A percentile compares a stretch with the other conserved stretches of the same genome.
These are phyloP conservation scores for Kingdonia uniflora DNA, from an alignment of 164 flowering plant species.

Conservation along the genomic window DNA sequence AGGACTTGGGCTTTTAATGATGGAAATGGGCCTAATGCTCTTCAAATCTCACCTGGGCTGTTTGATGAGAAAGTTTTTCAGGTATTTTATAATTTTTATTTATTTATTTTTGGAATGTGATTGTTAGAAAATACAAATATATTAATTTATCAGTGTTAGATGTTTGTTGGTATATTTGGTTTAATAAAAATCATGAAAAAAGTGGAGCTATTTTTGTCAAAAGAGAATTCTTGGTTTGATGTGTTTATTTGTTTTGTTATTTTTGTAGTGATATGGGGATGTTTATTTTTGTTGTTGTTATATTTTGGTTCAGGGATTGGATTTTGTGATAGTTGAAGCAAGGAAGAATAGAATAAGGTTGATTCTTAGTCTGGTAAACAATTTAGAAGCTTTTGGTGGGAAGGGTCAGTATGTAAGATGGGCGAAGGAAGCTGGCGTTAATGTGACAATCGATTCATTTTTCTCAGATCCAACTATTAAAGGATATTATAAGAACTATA, in stretches of 20 bases:
- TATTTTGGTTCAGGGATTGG: slow-evolving; percentile 39
- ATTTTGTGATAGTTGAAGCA: slow-evolving; percentile 57
- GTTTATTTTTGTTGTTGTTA: background rate
- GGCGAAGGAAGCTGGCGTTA: slow-evolving; percentile 43
- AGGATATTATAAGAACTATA: slow-evolving; percentile 37
- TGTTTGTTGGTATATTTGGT: too few species aligned
- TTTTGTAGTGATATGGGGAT: background rate
- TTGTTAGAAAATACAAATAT: too few species aligned
- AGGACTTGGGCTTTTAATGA: slow-evolving; percentile 65
- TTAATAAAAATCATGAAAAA: background rate
- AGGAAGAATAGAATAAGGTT: slow-evolving; percentile 37
- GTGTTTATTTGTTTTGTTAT: background rate
- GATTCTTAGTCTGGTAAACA: slow-evolving; percentile 54
- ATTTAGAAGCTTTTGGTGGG: slow-evolving; percentile 56
- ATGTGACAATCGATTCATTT: slow-evolving; percentile 41
- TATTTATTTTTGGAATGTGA: background rate
- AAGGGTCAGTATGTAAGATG: slow-evolving; percentile 51
- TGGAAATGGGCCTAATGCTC: slow-evolving; percentile 32
- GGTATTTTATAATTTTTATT: slow-evolving; percentile 14
- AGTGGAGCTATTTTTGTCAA: too few species aligned
- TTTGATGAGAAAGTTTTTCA: slow-evolving; percentile 37
- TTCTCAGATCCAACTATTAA: slow-evolving; percentile 38
- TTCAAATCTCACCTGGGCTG: slow-evolving; percentile 45
- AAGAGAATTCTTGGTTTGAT: background rate
- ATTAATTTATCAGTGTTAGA: too few species aligned